A percentile compares a stretch with the other conserved stretches of the same genome.
These are phyloP conservation scores for Epicoccum nigrum DNA, from an alignment of 2,329 filamentous ascomycete genomes.

Conservation along the genomic window DNA sequence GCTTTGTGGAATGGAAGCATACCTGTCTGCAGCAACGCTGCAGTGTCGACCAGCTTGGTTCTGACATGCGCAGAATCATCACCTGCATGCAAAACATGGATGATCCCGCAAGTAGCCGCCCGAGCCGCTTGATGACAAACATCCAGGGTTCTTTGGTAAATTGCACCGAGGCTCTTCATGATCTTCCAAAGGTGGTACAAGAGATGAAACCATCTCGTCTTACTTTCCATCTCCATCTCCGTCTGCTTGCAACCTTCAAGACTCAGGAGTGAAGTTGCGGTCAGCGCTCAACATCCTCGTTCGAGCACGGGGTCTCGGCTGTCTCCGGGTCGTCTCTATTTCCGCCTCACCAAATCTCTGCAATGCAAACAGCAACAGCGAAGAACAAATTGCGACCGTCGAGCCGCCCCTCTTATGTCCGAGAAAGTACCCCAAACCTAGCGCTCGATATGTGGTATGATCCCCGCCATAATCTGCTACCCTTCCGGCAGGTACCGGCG, in stretches of 20 bases:
- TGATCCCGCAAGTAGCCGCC: constrained; percentile 14
- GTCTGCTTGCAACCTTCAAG: no score
- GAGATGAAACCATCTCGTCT: not conserved
- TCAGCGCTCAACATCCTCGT: constrained; percentile 1
- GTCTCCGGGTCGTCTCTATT: constrained; percentile 1
- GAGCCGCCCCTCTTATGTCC: constrained; percentile 3
- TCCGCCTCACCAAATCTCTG: no score
- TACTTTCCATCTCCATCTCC: not conserved
- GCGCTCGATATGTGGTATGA: constrained; percentile 2
- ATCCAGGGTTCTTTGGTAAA: not conserved
- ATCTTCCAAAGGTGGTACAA: not conserved
- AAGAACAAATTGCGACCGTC: constrained; percentile 8
- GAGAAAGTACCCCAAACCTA: no score
- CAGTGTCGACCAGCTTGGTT: constrained; percentile 4
- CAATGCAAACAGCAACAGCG: not conserved
- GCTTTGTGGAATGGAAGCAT: not conserved
- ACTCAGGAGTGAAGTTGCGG: not conserved
- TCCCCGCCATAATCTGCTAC: not conserved
- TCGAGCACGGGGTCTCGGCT: constrained; percentile 4
- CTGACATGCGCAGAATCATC: constrained; percentile 16
- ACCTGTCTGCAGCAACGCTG: not conserved
- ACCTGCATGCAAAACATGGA: constrained; percentile 16
- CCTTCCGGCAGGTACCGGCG: not conserved
- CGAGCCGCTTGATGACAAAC: constrained; percentile 5
- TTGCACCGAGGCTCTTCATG: constrained; percentile 8